phyloP scores from a whole-genome alignment of 1,284 basidiomycete genomes.

The Rhodotorula mucilaginosa region DNA sequence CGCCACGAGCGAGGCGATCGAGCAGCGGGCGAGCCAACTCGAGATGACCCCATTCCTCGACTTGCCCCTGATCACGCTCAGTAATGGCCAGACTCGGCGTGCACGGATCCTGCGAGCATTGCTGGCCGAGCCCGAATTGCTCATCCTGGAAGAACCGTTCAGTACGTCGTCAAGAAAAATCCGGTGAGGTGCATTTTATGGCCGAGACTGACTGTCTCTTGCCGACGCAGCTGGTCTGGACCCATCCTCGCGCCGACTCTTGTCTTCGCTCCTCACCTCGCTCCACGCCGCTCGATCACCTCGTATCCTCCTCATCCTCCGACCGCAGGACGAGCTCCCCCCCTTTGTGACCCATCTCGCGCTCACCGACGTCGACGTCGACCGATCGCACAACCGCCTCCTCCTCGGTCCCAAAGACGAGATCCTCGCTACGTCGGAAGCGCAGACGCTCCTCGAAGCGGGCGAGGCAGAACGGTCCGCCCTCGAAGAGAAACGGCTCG shows the following conservation, averaged over 20 bases:
- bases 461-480: conserved; percentile 24
- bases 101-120: conserved; percentile 80
- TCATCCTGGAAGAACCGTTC: conserved; percentile 78
- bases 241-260: conserved; percentile 54
- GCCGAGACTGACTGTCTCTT: background rate
- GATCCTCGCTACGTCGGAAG: conserved; percentile 44
- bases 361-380: conserved; percentile 48
- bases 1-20: conserved; percentile 46
- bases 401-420: conserved; percentile 57
- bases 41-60: conserved; percentile 61
- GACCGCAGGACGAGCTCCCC: conserved; percentile 77
- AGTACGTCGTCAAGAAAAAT: conserved; percentile 56
- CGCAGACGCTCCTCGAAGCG: conserved; percentile 18
- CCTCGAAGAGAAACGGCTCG: conserved; percentile 18
- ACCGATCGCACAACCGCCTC: conserved; percentile 42
- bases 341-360: conserved; percentile 77
- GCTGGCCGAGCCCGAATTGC: conserved; percentile 64
- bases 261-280: conserved; percentile 60
- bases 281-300: conserved; percentile 56
- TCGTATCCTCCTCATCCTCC: conserved; percentile 71
- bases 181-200: background rate
- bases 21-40: conserved; percentile 44
- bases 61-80: conserved; percentile 74
- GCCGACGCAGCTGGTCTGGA: conserved; percentile 66
- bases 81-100: conserved; percentile 86